phyloP scores from a whole-genome alignment of 2,329 filamentous ascomycete species.

The Penicillium concentricum region DNA sequence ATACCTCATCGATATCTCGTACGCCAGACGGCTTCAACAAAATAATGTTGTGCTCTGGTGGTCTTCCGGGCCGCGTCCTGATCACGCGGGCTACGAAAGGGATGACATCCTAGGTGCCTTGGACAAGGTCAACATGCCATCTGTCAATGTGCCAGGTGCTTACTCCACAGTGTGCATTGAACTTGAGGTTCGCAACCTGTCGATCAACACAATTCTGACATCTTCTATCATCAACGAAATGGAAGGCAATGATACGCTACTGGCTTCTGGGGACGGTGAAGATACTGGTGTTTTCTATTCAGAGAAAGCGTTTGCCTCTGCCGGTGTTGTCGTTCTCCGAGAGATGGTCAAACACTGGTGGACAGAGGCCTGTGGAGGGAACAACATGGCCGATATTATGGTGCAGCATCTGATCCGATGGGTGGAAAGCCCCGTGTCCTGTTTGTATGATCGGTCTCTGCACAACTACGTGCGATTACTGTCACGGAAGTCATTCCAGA shows the following conservation, averaged over 20 bases:
- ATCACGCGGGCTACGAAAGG: slow-evolving; percentile 93
- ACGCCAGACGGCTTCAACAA: slow-evolving; percentile 82
- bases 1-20: slow-evolving; percentile 93
- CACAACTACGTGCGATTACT: slow-evolving; percentile 99
- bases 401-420: slow-evolving; percentile 96
- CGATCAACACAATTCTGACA: slow-evolving; percentile 96
- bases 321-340: slow-evolving; percentile 82
- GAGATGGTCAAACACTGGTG: slow-evolving; percentile 99
- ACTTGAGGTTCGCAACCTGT: slow-evolving; percentile 85
- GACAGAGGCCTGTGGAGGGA: slow-evolving; percentile 86
- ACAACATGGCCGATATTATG: slow-evolving; percentile 94
- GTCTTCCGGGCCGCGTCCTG: slow-evolving; percentile 81
- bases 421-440: slow-evolving; percentile 91
- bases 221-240: slow-evolving; percentile 96
- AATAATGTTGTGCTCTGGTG: slow-evolving; percentile 97
- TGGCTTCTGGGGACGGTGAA: slow-evolving; percentile 70
- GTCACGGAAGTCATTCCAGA: slow-evolving; percentile 94
- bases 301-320: slow-evolving; percentile 89
- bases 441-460: slow-evolving; percentile 89
- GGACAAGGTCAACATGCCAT: slow-evolving; percentile 87
- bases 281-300: slow-evolving; percentile 72
- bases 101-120: slow-evolving; percentile 83
- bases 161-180: slow-evolving; percentile 97
- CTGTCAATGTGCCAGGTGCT: slow-evolving; percentile 87
- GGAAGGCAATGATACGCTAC: slow-evolving; percentile 82